A percentile compares a stretch with the other conserved stretches of the same genome.
phyloP scores from a whole-genome alignment of 441 rosid species.

The Populus hybrid region DNA sequence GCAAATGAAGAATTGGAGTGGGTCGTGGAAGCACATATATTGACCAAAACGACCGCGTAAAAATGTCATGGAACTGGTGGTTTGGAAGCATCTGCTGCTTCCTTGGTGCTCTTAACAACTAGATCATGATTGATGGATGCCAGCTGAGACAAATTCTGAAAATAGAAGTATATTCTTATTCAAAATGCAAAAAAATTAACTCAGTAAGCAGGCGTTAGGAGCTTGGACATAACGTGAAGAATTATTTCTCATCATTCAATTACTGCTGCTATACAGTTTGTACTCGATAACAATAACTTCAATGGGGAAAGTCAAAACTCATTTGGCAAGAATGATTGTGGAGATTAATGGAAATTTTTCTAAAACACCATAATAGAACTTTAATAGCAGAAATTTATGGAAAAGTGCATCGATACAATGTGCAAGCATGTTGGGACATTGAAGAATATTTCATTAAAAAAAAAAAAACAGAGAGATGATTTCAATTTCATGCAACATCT shows the following conservation, averaged over 20 bases:
- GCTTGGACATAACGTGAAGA: not conserved
- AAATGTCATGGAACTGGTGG: slow-evolving; percentile 33
- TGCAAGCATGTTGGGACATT: not conserved
- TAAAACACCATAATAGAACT: not conserved
- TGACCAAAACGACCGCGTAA: not conserved
- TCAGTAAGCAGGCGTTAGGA: not conserved
- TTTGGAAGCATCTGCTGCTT: slow-evolving; percentile 52
- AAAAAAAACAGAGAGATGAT: not conserved
- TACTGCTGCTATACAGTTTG: not conserved
- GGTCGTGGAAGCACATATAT: not conserved
- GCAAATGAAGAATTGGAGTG: not conserved
- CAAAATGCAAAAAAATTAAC: not conserved
- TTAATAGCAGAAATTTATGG: not conserved
- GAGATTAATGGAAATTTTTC: not conserved
- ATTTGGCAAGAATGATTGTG: not conserved
- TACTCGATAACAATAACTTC: not conserved
- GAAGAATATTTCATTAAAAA: not conserved
- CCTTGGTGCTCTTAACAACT: slow-evolving; percentile 60
- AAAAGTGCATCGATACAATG: not conserved
- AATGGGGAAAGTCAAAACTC: not conserved
- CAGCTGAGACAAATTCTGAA: slow-evolving; percentile 88
- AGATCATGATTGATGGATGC: slow-evolving; percentile 92
- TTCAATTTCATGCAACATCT: not conserved
- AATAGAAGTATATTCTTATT: slow-evolving; percentile 12
- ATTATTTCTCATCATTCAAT: not conserved